Evolutionary conservation across 257 asterid species (phyloP), one percentile per base, ranked within the genome.

Genomic region (Eucommia ulmoides): DNA sequence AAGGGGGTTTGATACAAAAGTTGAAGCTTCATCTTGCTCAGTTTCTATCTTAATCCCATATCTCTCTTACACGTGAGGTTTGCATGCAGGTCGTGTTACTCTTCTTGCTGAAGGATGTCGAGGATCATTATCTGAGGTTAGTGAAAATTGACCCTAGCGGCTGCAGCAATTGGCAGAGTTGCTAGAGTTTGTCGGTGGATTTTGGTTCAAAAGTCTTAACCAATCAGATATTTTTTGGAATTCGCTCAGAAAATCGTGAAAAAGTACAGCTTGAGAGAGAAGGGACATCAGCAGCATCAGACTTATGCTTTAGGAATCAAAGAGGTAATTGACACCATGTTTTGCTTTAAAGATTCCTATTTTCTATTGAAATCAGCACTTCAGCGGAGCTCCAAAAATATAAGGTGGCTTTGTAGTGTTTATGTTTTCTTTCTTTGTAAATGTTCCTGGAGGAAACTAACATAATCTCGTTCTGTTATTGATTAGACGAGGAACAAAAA

Each of bases 51-150:
- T 42, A 3, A 26, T 9, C 2, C 20, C 19, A 26, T 53, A 24
- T 20, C 49, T 55, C 16, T 23, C 2, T 50, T 22, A 18, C 22
- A 38, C 52, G 48, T 62, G 33, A 38, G 53, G 52, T 58, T 65
- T 47, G 64, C 56, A 35, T 77, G 69, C 77, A 89, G 98, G 96
- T 33, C 74, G 70, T 42, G 59, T 83, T 62, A 82, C 82, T 50
- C 83, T 89, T 51, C 71, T 89, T 63, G 94, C 92, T 50, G 98
- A 89, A 83, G 98, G 98, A 52, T 89, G 98, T 69, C 84, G 98
- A 55, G 98, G 98, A 70, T 89, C 96, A 45, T 79, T 89, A 44
- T 80, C 98, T 24, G 98, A 89, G 94, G 98, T 89, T 56, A 62
- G 49, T 17, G 33, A 41, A 60, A 55, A 20, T 54, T 46, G 52